These are phyloP conservation scores for Amanita exitialis DNA, from an alignment of 768 basidiomycete species.

Conservation along the genomic window DNA sequence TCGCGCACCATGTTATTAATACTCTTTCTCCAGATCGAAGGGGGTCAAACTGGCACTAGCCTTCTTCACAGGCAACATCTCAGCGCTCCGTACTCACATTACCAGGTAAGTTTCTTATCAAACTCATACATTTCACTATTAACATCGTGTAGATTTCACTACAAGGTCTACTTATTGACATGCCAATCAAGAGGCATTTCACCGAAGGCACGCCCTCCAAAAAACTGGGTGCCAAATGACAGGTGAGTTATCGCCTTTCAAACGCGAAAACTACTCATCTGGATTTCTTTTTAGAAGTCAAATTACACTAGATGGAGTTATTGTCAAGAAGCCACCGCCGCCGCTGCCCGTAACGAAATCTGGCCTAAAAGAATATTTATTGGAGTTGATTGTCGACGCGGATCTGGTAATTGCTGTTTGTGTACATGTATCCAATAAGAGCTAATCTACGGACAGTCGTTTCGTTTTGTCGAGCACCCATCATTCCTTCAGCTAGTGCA, in stretches of 20 bases:
- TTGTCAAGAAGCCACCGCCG: neutral
- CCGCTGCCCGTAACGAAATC: conserved; percentile 6
- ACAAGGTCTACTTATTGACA: too few relatives aligned
- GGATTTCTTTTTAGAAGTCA: neutral
- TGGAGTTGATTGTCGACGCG: conserved; percentile 11
- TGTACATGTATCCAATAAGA: neutral
- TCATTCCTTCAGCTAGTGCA: conserved; percentile 4
- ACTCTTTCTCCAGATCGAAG: too few relatives aligned
- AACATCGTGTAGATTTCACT: too few relatives aligned
- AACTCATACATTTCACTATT: too few relatives aligned
- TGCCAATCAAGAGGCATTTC: too few relatives aligned
- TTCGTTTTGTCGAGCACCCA: conserved; percentile 10
- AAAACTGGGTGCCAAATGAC: too few relatives aligned
- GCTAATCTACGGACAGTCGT: conserved; percentile 7
- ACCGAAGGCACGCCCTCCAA: too few relatives aligned
- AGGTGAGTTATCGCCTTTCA: neutral
- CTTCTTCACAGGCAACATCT: too few relatives aligned
- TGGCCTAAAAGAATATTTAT: conserved; percentile 9
- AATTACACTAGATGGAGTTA: neutral
- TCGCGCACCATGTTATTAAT: too few relatives aligned
- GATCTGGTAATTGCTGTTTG: conserved; percentile 10
- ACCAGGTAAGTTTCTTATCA: too few relatives aligned
- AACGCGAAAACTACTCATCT: conserved; percentile 4
- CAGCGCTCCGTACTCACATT: too few relatives aligned
- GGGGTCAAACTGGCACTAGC: too few relatives aligned